phyloP scores from a whole-genome alignment of 78 protist species.

The Goniomonas avonlea region DNA sequence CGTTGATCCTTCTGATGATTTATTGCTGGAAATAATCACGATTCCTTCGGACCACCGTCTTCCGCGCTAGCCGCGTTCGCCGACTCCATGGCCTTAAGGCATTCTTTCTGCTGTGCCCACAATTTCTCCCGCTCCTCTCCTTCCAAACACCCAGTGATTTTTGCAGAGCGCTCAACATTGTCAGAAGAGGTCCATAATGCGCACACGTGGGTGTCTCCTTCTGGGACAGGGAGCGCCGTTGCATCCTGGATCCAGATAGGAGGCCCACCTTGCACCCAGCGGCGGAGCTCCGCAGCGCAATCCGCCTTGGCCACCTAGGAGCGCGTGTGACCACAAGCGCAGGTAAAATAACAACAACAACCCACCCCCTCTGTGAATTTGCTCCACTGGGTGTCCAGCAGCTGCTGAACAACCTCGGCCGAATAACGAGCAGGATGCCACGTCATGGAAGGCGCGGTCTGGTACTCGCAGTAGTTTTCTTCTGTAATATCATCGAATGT shows the following conservation, averaged over 20 bases:
- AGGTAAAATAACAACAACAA: neutral
- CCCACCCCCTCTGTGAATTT: no score
- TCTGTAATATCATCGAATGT: neutral
- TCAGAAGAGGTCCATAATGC: neutral
- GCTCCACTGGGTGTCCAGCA: neutral
- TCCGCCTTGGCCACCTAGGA: neutral
- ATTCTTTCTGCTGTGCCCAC: neutral
- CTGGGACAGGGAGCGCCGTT: neutral
- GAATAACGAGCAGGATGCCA: neutral
- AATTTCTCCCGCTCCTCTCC: neutral
- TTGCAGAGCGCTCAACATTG: neutral
- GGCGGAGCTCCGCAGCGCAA: neutral
- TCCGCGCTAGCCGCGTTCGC: neutral
- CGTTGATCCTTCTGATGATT: no score
- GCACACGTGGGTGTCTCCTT: neutral
- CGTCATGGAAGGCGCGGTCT: neutral
- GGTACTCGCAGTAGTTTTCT: constrained; percentile 1
- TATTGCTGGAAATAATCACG: no score
- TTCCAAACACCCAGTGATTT: neutral
- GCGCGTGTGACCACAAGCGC: neutral
- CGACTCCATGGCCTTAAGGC: neutral
- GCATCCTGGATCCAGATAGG: neutral
- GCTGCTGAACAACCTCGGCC: neutral
- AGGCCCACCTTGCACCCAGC: neutral
- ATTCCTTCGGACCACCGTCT: neutral